phyloP scores from a whole-genome alignment of 805 yeast genomes.

The Blastobotrys muscicola region DNA sequence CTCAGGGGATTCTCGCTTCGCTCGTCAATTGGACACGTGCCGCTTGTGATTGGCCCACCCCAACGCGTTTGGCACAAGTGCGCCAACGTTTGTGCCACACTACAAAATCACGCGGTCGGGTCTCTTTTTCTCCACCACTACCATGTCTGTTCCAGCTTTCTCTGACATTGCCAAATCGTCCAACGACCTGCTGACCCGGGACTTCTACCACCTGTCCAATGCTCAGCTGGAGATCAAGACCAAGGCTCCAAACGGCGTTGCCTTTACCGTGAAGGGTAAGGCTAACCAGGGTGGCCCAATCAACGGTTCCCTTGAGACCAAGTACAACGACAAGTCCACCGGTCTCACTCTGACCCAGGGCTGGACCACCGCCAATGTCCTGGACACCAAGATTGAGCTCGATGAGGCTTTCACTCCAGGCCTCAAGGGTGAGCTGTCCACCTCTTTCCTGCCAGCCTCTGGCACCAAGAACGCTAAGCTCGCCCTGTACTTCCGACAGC shows the following conservation, averaged over 20 bases:
- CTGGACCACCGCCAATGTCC: constrained; percentile 89
- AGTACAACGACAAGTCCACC: constrained; percentile 83
- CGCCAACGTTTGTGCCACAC: too few relatives aligned
- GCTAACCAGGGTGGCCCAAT: constrained; percentile 68
- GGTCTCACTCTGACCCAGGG: constrained; percentile 95
- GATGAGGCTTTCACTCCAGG: constrained; percentile 91
- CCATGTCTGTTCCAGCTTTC: constrained; percentile 81
- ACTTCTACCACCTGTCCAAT: constrained; percentile 86
- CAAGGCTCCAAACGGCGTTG: constrained; percentile 91
- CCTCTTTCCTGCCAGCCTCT: constrained; percentile 78
- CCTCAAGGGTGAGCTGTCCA: constrained; percentile 82
- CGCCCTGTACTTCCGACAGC: constrained; percentile 85
- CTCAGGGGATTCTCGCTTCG: not conserved
- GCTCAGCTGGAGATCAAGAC: constrained; percentile 86
- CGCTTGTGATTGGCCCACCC: too few relatives aligned
- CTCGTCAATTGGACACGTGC: not conserved
- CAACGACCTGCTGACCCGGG: constrained; percentile 81
- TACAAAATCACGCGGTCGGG: too few relatives aligned
- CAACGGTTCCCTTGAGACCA: constrained; percentile 83
- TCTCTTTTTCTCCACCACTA: not conserved
- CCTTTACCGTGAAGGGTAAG: constrained; percentile 91
- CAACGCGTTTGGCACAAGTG: too few relatives aligned
- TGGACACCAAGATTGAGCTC: constrained; percentile 89
- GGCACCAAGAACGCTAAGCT: constrained; percentile 75
- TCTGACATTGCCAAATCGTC: constrained; percentile 88